Evolutionary conservation across 2,329 filamentous ascomycete species (phyloP).

Genomic region (Aspergillus floridensis): DNA sequence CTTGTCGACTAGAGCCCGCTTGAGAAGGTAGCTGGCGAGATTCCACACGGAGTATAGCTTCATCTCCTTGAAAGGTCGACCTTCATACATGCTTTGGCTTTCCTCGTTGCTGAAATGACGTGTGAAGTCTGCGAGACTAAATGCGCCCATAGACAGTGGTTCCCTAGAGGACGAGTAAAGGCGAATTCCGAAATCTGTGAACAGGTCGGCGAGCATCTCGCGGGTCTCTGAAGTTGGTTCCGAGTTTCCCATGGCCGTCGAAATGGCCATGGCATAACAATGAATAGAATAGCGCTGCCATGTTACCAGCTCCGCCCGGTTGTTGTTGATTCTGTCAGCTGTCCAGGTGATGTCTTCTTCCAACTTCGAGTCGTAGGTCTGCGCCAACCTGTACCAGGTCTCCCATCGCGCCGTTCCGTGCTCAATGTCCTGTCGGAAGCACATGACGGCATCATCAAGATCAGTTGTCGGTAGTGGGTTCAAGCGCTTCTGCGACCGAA

Average conservation of each 20-base stretch:
- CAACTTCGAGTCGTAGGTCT: constrained; percentile 82
- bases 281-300: constrained; percentile 80
- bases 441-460: constrained; percentile 74
- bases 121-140: constrained; percentile 60
- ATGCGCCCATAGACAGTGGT: constrained; percentile 66
- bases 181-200: constrained; percentile 65
- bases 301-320: constrained; percentile 68
- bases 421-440: constrained; percentile 77
- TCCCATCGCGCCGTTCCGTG: constrained; percentile 82
- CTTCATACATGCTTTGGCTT: constrained; percentile 56
- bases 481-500: constrained; percentile 73
- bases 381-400: constrained; percentile 83
- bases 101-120: constrained; percentile 59
- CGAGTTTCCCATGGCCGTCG: constrained; percentile 57
- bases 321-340: constrained; percentile 86
- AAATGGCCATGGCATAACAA: constrained; percentile 70
- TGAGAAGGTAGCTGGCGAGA: constrained; percentile 61
- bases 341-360: constrained; percentile 87
- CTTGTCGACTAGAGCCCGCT: constrained; percentile 56
- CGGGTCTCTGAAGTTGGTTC: constrained; percentile 55
- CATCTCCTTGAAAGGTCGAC: constrained; percentile 57
- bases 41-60: constrained; percentile 62
- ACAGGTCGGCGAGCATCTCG: constrained; percentile 62
- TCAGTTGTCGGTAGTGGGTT: constrained; percentile 79
- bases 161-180: constrained; percentile 67